Base-by-base conservation (phyloP, 495 filamentous ascomycete genomes). In the Penicillium parvum region DNA sequence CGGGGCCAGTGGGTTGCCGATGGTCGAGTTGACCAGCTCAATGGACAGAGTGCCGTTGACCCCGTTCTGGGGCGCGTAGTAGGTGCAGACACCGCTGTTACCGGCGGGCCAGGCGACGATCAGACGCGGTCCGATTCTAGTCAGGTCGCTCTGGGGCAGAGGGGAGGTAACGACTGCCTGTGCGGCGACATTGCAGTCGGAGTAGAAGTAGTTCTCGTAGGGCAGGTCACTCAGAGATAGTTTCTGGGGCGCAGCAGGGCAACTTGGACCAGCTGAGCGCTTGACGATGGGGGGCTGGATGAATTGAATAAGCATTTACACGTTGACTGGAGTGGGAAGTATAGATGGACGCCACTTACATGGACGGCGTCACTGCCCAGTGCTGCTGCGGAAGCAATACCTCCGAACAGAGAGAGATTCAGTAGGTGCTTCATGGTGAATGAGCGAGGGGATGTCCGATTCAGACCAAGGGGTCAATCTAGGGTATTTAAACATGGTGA, bases 71-170 rank as follows among this genome's bases (percentile, higher is more conserved):
- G 79, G 73, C 16, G 60, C 60, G 40, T 83, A 83, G 53, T 68
- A 81, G 3, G 71, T 53, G 5, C 68, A 68, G 20, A 72, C 64
- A 20, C 81, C 81, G 40, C 78, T 82, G 52, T 84, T 76, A 8
- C 81, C 81, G 7, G 79, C 76, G 7, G 81, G 78, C 81, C 81
- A 84, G 8, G 81, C 81, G 29, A 83, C 57, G 9, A 84, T 61
- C 34, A 83, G 52, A 36, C 79, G 66, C 14, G 79, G 78, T 1
- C 67, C 55, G 40, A 81, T 79, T 28, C 75, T 49, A 4, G 62
- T 68, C 0, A 82, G 66, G 38, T 82, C 66, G 54, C 71, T 79
- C 25, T 71, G 60, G n/a, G 64, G 45, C 0, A 70, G 55, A 4
- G 79, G 78, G 44, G 62, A 76, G 4, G 79, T 82, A 10, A 84